These are phyloP conservation scores for Tricholoma sp. DNA, from an alignment of 768 basidiomycete species.

Conservation along the genomic window DNA sequence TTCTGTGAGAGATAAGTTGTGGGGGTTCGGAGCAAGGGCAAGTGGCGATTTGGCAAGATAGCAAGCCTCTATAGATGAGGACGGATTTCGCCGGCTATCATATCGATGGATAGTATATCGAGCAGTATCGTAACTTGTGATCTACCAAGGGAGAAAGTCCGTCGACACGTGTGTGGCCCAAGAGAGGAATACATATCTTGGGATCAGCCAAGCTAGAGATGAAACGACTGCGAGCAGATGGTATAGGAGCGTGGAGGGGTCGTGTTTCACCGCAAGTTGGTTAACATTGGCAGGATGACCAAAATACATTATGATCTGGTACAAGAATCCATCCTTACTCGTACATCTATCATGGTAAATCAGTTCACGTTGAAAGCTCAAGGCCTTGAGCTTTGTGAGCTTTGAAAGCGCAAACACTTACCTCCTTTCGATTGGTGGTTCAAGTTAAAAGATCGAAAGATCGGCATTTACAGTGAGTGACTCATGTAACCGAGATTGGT, in stretches of 20 bases:
- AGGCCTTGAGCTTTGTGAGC: background rate
- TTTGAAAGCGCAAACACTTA: too few species aligned
- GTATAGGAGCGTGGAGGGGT: background rate
- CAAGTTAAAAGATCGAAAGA: background rate
- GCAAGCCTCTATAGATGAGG: background rate
- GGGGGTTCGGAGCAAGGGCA: background rate
- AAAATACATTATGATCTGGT: background rate
- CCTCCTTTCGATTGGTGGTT: background rate
- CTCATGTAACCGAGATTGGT: background rate
- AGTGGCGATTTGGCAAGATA: background rate
- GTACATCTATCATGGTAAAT: background rate
- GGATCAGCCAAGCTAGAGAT: background rate
- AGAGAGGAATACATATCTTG: background rate
- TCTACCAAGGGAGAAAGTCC: background rate
- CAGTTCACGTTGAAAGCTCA: background rate
- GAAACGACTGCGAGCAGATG: background rate
- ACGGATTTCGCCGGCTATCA: background rate
- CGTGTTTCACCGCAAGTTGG: background rate
- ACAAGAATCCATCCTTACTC: background rate
- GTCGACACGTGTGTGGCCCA: background rate
- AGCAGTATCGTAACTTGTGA: background rate
- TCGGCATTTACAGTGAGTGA: too few species aligned
- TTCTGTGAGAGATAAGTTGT: background rate
- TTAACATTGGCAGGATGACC: background rate
- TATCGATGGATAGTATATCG: background rate